These are phyloP conservation scores for Parafenestella ontariensis DNA, from an alignment of 2,329 filamentous ascomycete species.

Conservation along the genomic window DNA sequence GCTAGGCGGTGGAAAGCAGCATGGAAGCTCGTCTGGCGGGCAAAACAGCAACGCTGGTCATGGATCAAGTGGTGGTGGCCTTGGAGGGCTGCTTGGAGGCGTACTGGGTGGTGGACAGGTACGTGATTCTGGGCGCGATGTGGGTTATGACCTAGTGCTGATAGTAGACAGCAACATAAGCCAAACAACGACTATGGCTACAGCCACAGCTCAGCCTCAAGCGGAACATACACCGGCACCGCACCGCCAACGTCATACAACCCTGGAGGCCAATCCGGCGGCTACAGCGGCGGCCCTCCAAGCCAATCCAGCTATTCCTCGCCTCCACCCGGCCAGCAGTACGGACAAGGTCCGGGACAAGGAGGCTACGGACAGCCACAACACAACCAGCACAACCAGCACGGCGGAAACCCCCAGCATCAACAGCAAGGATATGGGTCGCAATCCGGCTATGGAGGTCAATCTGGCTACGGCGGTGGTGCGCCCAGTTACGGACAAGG, in stretches of 20 bases:
- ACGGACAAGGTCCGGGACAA: conserved; percentile 21
- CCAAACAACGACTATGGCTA: conserved; percentile 62
- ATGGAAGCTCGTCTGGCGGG: conserved; percentile 51
- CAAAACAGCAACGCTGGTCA: conserved; percentile 53
- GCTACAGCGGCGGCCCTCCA: conserved; percentile 29
- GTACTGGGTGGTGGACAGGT: conserved; percentile 48
- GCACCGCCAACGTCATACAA: conserved; percentile 70
- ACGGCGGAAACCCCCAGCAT: conserved; percentile 2
- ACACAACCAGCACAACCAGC: conserved; percentile 15
- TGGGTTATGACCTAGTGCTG: conserved; percentile 4
- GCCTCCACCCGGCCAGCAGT: conserved; percentile 25
- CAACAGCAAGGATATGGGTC: conserved; percentile 26
- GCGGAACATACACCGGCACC: conserved; percentile 66
- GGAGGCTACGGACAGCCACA: conserved; percentile 12
- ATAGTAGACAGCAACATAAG: conserved; percentile 36
- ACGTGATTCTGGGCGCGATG: conserved; percentile 15
- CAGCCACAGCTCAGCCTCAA: conserved; percentile 58
- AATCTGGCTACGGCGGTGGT: conserved; percentile 24
- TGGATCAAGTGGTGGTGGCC: conserved; percentile 22
- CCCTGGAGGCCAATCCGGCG: conserved; percentile 40
- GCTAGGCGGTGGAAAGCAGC: conserved; percentile 47
- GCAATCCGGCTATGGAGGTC: conserved; percentile 33
- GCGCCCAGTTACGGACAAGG: conserved; percentile 8
- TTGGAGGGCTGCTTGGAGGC: conserved; percentile 42
- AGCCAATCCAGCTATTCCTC: conserved; percentile 28